Evolutionary conservation across 768 basidiomycete species (phyloP), one percentile per base, ranked within the genome.

Genomic region (Melanogaster broomeanus): DNA sequence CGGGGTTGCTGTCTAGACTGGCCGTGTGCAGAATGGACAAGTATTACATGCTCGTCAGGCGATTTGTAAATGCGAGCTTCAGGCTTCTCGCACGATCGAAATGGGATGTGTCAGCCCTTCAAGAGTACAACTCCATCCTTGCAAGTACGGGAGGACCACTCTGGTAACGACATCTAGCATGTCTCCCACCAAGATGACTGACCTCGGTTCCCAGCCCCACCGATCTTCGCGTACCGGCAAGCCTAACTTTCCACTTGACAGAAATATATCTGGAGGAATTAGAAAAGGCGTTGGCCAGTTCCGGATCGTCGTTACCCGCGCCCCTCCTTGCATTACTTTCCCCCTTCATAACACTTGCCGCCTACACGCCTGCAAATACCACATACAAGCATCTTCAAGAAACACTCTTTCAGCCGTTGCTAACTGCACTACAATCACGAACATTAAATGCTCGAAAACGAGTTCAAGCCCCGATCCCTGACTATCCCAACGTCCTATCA

Each of bases 231-330:
- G 84, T 93, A 2, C 92, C 96, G 2, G 70, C 77, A 3, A 84
- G 93, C 53, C 75, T 99, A 18, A 76, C 84, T 21, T 94, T 87
- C 63, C 96, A 99, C 67, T 69, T 98, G 18, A 79, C 87, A 13
- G 96, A 99, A 65, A 83, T 98, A 42, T 97, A 91, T 66, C 66
- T 95, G 13, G 87, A 91, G 57, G 96, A 98, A 65, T 79, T 99
- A 31, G 83, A 97, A 63, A 93, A 83, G 62, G 82, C 74, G 3
- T 61, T 83, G 7, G 64, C 64, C 28, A 48, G 48, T 28, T 63
- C 59, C 35, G 56, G 66, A 1, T 48, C 69, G 16, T 58, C 68
- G 15, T 47, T 62, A 1, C 74, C 79, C 15, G 76, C 73, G 1
- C 84, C 87, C 16, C 70, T 85, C 15, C 69, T 80, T 15, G 69